Conservation (phyloP, 1,284 basidiomycete species). For the Cutaneotrichosporon mucoides region DNA sequence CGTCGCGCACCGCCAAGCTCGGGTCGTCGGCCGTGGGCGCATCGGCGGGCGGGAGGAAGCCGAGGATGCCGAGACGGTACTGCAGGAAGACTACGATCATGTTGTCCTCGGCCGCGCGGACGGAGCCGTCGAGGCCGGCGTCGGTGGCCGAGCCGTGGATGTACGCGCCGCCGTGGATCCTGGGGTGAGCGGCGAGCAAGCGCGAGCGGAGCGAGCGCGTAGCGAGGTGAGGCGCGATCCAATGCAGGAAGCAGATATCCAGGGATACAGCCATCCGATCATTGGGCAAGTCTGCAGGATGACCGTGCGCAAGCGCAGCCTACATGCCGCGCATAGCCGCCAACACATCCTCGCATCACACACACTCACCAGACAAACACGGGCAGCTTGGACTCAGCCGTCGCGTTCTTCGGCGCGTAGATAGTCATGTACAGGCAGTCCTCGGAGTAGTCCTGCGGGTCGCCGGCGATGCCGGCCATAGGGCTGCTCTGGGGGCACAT, state of each 20-base stretch:
- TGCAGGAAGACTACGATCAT: constrained; percentile 81
- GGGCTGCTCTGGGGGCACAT: constrained; percentile 61
- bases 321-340: not conserved
- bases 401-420: constrained; percentile 18
- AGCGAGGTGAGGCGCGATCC: not conserved
- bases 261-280: not conserved
- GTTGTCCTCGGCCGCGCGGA: constrained; percentile 64
- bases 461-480: constrained; percentile 45
- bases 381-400: constrained; percentile 44
- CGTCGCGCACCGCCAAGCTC: constrained; percentile 68
- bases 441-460: not conserved
- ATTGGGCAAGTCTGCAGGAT: too few species aligned
- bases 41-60: constrained; percentile 61
- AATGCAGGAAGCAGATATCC: not conserved
- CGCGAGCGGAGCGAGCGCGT: too few species aligned
- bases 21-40: constrained; percentile 52
- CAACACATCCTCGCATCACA: not conserved
- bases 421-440: constrained; percentile 6
- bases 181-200: constrained; percentile 32
- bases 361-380: constrained; percentile 59
- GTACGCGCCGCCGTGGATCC: constrained; percentile 90
- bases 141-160: constrained; percentile 63
- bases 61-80: constrained; percentile 75
- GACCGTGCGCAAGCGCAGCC: too few species aligned
- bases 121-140: constrained; percentile 72